Evolutionary conservation across 371 early-diverging fungal genomes (phyloP), one percentile per base, ranked within the genome.

Genomic region (Sporodiniella umbellata): DNA sequence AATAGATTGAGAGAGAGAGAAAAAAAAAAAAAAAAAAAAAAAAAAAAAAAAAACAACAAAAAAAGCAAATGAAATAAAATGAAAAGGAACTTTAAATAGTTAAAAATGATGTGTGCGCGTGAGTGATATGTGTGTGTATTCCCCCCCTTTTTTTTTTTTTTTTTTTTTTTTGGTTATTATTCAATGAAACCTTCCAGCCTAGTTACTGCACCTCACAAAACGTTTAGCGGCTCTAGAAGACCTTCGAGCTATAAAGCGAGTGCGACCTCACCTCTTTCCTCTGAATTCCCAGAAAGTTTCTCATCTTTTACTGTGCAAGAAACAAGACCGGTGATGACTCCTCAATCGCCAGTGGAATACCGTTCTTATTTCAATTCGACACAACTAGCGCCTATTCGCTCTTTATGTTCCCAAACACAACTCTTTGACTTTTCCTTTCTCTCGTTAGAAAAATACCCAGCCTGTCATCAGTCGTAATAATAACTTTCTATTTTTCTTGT

Each of bases 391-490:
- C 64, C 69, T 15, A 64, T 78, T n/a, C 75, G 74, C 37, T 60
- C 76, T 0, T 56, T 80, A 28, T 74, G 76, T 44, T 74, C 78
- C 10, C n/a, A 60, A 37, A 38, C 39, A 14, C 21, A 53, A 19
- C 33, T 50, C 30, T 68, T 71, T 53, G 56, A 64, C 21, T 62
- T 54, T 39, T 40, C 64, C 5, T 69, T 82, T 24, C 48, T 82
- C 21, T 58, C 63, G 10, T 51, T 43, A n/a, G 60, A 72, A 35
- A 82, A 79, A 54, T 79, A 72, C 43, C 79, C 79, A 24, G 45
- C 69, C 22, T 61, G 72, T 22, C 64, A 60, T 43, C 66, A 71
- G 25, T 54, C 73, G 82, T 79, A 66, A 69, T 64, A 30, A 4
- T 11, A 33, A 4, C 10, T 28, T 28, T 28, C 4, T 28, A 28